These are phyloP conservation scores for Galeopsis tetrahit DNA, from an alignment of 257 asterid species.

Conservation along the genomic window DNA sequence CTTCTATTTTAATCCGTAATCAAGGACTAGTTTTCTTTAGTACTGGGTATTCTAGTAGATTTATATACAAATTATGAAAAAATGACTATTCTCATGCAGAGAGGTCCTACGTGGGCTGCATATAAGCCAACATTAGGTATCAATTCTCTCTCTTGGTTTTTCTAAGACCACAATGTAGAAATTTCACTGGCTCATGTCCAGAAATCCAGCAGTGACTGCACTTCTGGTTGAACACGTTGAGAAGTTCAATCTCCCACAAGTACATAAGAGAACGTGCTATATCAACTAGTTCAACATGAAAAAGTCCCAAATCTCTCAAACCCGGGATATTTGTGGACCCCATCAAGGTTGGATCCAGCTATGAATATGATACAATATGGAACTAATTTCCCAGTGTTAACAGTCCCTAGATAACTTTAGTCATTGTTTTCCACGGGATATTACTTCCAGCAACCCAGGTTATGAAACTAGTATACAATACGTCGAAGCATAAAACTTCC, in stretches of 20 bases:
- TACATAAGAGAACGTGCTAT: not conserved
- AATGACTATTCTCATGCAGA: slow-evolving; percentile 4
- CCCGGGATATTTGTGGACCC: not conserved
- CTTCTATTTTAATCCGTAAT: not conserved
- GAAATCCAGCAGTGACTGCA: not conserved
- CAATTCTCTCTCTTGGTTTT: slow-evolving; percentile 9
- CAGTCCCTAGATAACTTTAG: not conserved
- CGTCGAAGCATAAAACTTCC: not conserved
- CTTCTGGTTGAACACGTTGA: not conserved
- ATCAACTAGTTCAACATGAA: slow-evolving; percentile 1
- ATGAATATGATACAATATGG: not conserved
- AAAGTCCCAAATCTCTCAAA: not conserved
- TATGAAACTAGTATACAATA: slow-evolving; percentile 1
- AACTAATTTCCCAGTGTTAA: slow-evolving; percentile 3
- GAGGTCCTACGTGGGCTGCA: slow-evolving; percentile 14
- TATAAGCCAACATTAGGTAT: not conserved
- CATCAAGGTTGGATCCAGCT: not conserved
- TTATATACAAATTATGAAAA: not conserved
- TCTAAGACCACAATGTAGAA: slow-evolving; percentile 10
- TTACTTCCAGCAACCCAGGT: not conserved
- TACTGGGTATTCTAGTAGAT: slow-evolving; percentile 9
- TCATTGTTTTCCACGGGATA: not conserved
- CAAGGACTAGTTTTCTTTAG: not conserved
- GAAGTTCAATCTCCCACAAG: slow-evolving; percentile 9
- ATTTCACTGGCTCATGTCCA: slow-evolving; percentile 2